phyloP scores from a whole-genome alignment of 345 rosid species.

The Murraya paniculata region DNA sequence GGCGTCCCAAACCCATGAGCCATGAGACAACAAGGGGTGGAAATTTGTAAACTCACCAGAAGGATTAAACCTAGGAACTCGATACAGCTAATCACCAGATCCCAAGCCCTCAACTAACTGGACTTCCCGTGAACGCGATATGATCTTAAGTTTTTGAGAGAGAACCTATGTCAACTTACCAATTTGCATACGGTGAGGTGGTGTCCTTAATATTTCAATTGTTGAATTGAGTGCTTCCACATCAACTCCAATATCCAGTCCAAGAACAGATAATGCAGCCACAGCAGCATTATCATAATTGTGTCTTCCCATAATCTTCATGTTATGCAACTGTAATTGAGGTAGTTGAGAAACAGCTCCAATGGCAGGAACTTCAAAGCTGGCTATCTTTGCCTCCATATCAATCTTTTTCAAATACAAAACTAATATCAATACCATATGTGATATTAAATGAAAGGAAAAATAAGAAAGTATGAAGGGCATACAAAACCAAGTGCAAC shows the following conservation, averaged over 20 bases:
- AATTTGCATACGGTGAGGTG: constrained; percentile 34
- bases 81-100: too few species aligned
- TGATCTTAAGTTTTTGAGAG: not conserved
- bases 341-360: constrained; percentile 27
- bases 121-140: not conserved
- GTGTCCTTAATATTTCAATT: constrained; percentile 25
- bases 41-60: too few species aligned
- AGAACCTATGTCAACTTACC: constrained; percentile 16
- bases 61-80: too few species aligned
- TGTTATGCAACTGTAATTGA: constrained; percentile 16
- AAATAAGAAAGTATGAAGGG: not conserved
- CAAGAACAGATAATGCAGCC: constrained; percentile 36
- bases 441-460: not conserved
- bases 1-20: too few species aligned
- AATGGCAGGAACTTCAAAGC: constrained; percentile 24
- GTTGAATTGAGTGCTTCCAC: constrained; percentile 23
- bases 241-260: constrained; percentile 28
- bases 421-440: not conserved
- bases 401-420: constrained; percentile 26
- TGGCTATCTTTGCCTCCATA: constrained; percentile 27
- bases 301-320: constrained; percentile 31
- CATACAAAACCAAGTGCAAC: not conserved
- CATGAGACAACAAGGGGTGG: too few species aligned
- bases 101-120: too few species aligned
- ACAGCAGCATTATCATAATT: constrained; percentile 36